These are phyloP conservation scores for Agarophyton chilense DNA, from an alignment of 23 red algal genomes.

Conservation along the genomic window DNA sequence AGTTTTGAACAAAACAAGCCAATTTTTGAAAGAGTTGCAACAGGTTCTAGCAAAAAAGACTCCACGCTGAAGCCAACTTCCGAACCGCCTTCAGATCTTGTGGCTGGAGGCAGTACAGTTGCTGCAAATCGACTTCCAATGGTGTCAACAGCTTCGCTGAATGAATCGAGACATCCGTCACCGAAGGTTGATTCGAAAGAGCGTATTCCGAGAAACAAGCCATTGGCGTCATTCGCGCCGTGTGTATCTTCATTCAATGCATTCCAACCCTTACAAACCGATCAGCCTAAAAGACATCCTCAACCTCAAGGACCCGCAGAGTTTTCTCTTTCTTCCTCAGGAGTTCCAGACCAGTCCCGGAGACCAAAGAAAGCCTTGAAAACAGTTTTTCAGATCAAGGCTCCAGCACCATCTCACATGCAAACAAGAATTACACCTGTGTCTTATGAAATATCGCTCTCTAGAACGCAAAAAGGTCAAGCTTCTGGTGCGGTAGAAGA, in stretches of 20 bases:
- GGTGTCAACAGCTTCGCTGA: neutral
- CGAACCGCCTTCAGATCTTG: neutral
- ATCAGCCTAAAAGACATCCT: neutral
- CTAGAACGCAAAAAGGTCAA: neutral
- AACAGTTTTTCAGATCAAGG: neutral
- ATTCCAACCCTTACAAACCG: neutral
- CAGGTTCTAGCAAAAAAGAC: neutral
- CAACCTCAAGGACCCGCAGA: neutral
- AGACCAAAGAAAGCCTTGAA: neutral
- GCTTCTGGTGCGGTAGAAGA: neutral
- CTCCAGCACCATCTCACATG: neutral
- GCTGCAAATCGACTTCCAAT: neutral
- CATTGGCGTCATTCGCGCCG: neutral
- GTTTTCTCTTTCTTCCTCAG: neutral
- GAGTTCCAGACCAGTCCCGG: neutral
- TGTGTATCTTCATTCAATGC: neutral
- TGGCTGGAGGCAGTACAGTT: neutral
- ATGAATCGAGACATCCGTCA: conserved; percentile 14
- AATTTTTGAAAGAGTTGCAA: neutral
- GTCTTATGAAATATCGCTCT: neutral
- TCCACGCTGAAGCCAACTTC: neutral
- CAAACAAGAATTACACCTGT: neutral
- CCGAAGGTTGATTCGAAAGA: neutral
- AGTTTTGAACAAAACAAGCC: neutral
- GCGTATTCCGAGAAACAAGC: conserved; percentile 27